Percentiles rank a stretch among this genome's conserved stretches.
phyloP scores from a whole-genome alignment of 352 stramenopile genomes.

The Aphanomyces invadans region DNA sequence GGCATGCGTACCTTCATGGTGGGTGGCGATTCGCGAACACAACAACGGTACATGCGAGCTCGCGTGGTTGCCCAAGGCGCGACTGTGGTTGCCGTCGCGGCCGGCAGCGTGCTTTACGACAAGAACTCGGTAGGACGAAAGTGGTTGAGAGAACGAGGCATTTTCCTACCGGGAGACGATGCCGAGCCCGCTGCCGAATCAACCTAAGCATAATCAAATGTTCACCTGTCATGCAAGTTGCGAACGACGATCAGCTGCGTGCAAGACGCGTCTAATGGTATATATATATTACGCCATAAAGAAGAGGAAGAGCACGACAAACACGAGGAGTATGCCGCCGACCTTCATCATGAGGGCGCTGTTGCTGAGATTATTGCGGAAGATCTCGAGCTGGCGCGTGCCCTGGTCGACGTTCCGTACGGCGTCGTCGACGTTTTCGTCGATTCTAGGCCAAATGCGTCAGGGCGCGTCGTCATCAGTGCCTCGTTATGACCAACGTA shows the following conservation, averaged over 20 bases:
- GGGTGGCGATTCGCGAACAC: conserved; percentile 53
- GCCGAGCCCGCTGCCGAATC: too few species aligned
- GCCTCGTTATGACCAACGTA: conserved; percentile 25
- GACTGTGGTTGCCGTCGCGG: conserved; percentile 54
- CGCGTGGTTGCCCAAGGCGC: conserved; percentile 61
- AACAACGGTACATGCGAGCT: conserved; percentile 77
- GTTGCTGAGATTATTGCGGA: conserved; percentile 78
- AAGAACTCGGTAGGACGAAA: conserved; percentile 30
- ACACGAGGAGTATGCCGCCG: conserved; percentile 80
- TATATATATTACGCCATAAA: conserved; percentile 62
- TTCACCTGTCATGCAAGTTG: too few species aligned
- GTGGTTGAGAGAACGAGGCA: neutral
- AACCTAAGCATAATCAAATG: too few species aligned
- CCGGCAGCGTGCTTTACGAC: conserved; percentile 60
- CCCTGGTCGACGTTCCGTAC: conserved; percentile 64
- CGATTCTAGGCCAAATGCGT: conserved; percentile 44
- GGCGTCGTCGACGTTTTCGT: conserved; percentile 78
- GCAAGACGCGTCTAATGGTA: too few species aligned
- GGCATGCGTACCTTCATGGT: conserved; percentile 60
- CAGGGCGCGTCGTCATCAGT: neutral
- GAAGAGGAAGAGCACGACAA: conserved; percentile 86
- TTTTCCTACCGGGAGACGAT: neutral
- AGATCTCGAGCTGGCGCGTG: conserved; percentile 79
- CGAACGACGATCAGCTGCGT: too few species aligned
- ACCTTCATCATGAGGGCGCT: conserved; percentile 83